phyloP scores from a whole-genome alignment of 305 asterid species.

The Fraxinus velutina region DNA sequence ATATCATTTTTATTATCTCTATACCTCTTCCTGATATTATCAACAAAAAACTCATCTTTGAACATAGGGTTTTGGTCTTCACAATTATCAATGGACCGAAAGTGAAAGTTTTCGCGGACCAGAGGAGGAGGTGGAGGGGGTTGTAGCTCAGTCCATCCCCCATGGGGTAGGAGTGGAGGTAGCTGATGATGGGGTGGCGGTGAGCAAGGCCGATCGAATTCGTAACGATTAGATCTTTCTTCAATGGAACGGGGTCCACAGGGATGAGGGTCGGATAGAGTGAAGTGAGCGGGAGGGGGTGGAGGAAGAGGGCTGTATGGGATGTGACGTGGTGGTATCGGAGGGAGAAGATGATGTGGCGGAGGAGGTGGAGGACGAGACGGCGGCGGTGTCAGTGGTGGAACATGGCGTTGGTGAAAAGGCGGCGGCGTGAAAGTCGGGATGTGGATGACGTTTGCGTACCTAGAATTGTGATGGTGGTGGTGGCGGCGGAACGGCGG shows the following conservation, averaged over 20 bases:
- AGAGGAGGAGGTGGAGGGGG: conserved; percentile 9
- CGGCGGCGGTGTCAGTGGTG: conserved; percentile 32
- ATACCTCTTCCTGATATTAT: conserved; percentile 20
- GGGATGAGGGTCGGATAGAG: conserved; percentile 28
- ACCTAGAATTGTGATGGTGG: conserved; percentile 35
- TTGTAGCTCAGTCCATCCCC: background rate
- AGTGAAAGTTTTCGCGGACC: conserved; percentile 25
- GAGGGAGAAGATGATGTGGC: conserved; percentile 26
- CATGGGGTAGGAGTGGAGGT: background rate
- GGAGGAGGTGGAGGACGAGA: conserved; percentile 19
- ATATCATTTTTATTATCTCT: conserved; percentile 26
- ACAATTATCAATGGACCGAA: conserved; percentile 24
- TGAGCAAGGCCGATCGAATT: conserved; percentile 21
- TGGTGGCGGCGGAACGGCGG: conserved; percentile 36
- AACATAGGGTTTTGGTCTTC: conserved; percentile 32
- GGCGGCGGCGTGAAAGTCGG: conserved; percentile 32
- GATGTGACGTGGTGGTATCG: conserved; percentile 11
- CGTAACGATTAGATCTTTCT: conserved; percentile 30
- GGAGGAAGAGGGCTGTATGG: conserved; percentile 21
- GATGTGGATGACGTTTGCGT: conserved; percentile 31
- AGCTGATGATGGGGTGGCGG: conserved; percentile 25
- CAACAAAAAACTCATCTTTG: conserved; percentile 26
- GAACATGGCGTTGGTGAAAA: conserved; percentile 26
- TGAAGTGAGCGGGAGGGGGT: conserved; percentile 18
- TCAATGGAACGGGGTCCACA: conserved; percentile 4